Evolutionary conservation across 1,284 basidiomycete genomes (phyloP), one percentile per base, ranked within the genome.

Genomic region (Cyathus pygmaeus): DNA sequence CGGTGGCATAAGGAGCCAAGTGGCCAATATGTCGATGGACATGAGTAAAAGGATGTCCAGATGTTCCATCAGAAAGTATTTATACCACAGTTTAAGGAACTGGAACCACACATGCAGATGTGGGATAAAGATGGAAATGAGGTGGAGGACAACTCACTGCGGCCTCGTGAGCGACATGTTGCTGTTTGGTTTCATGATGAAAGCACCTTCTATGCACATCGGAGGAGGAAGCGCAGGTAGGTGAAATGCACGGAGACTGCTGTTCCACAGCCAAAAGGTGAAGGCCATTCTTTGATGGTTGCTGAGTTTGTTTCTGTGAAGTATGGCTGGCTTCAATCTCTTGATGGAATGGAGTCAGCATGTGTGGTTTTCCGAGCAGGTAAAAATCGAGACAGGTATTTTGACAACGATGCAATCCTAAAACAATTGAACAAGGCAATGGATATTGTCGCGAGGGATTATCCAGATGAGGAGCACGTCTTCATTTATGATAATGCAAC

Each of bases 401-500:
- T 76, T 49, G 65, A 64, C 1, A 69, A 66, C 54, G 63, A 65
- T 6, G 57, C 72, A 5, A 69, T 78, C 31, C 10, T 69, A 11
- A 17, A 59, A 15, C 74, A 76, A 51, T 61, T 61, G 11, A 26
- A 64, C 11, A 29, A 52, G 10, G 73, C 74, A 19, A 76, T 78
- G 53, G 61, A 71, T 21, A 67, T 79, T 46, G 57, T 75, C 13
- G 21, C 61, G 7, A 58, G 66, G 23, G 31, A 67, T n/a, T 77
- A 68, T 47, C 72, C 70, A 1, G 49, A 72, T n/a, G 53, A 67
- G 58, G 57, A 73, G 1, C 73, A 76, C 63, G 39, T 74, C 30
- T 68, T 79, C 47, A 55, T 76, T 27, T 76, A 68, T 65, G 65
- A 80, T 56, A 81, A 81, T 65, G 74, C 76, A 23, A 69, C 70